Evolutionary conservation across 176 grass and related monocot genomes (phyloP).

Genomic region (Phoenix dactylifera): DNA sequence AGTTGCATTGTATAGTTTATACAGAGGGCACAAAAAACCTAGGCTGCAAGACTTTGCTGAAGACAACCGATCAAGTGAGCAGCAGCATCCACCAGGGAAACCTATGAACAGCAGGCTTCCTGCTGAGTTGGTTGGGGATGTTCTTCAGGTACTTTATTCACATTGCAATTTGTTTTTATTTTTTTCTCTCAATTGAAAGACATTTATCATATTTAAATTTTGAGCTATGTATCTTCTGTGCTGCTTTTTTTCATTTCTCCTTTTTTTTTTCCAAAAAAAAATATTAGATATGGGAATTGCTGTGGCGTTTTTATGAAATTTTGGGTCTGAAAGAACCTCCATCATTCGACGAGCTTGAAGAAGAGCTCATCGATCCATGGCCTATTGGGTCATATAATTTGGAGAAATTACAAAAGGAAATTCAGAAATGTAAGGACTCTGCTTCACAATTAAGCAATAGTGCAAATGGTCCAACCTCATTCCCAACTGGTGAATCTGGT

Average conservation of each 20-base stretch:
- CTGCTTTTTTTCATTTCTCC: slow-evolving; percentile 1
- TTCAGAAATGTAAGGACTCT: slow-evolving; percentile 32
- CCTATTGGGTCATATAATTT: slow-evolving; percentile 43
- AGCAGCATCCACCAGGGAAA: slow-evolving; percentile 50
- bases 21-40: slow-evolving; percentile 24
- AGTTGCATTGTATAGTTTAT: slow-evolving; percentile 27
- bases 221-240: too few species aligned
- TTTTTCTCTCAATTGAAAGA: too few species aligned
- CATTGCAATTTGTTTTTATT: too few species aligned
- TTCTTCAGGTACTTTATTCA: slow-evolving; percentile 65
- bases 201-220: too few species aligned
- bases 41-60: slow-evolving; percentile 32
- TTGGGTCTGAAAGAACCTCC: slow-evolving; percentile 74
- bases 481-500: slow-evolving; percentile 42
- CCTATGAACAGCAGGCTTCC: slow-evolving; percentile 68
- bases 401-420: slow-evolving; percentile 29
- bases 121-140: slow-evolving; percentile 65
- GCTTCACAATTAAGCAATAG: slow-evolving; percentile 31
- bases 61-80: slow-evolving; percentile 21
- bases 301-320: slow-evolving; percentile 65
- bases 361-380: slow-evolving; percentile 96
- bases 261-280: slow-evolving; percentile 15
- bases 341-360: slow-evolving; percentile 76
- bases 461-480: slow-evolving; percentile 40
- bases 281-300: slow-evolving; percentile 73